Conservation (phyloP, 257 asterid genomes). For the Capsicum chinense region DNA sequence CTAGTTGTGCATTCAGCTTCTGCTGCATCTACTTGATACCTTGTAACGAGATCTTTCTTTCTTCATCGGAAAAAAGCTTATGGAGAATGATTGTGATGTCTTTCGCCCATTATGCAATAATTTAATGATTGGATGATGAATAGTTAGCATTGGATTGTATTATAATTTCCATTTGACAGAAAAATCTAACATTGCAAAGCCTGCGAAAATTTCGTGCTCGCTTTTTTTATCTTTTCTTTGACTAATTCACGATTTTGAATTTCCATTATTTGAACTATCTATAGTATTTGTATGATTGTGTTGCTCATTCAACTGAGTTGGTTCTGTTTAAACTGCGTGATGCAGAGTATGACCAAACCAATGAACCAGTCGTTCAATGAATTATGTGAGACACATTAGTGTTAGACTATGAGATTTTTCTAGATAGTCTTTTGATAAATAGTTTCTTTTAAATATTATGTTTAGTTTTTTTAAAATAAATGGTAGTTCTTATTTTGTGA, state of each 20-base stretch:
- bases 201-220: background rate
- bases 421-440: too few species aligned
- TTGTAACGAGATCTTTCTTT: too few species aligned
- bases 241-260: background rate
- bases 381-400: background rate
- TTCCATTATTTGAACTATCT: background rate
- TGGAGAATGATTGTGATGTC: too few species aligned
- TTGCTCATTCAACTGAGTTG: background rate
- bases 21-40: too few species aligned
- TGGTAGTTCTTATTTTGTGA: too few species aligned
- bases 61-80: background rate
- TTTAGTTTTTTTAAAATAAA: too few species aligned
- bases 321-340: background rate
- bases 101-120: too few species aligned
- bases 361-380: background rate
- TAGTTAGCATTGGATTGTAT: too few species aligned
- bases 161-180: background rate
- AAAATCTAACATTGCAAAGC: background rate
- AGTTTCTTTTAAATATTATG: too few species aligned
- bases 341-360: background rate
- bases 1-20: background rate
- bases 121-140: background rate
- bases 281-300: background rate
- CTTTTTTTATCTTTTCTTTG: too few species aligned
- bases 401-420: too few species aligned